phyloP scores from a whole-genome alignment of 2,329 filamentous ascomycete species.

The Trichoderma sp. region DNA sequence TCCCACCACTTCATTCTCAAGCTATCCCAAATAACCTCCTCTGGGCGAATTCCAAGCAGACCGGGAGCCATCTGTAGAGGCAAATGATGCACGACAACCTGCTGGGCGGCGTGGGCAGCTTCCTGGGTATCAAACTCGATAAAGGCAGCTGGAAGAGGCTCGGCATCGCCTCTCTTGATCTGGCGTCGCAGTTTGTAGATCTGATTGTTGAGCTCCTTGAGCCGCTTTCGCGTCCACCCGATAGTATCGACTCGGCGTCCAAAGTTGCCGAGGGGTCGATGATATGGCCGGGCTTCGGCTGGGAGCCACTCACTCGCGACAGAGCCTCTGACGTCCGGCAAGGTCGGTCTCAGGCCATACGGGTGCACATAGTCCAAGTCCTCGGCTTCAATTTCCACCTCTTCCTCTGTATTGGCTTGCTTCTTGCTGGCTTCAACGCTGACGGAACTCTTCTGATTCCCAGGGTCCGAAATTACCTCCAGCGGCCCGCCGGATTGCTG shows the following conservation, averaged over 20 bases:
- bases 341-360: constrained; percentile 40
- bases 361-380: constrained; percentile 44
- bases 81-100: constrained; percentile 84
- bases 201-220: constrained; percentile 45
- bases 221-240: constrained; percentile 72
- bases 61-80: constrained; percentile 84
- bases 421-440: not conserved
- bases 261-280: constrained; percentile 66
- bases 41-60: constrained; percentile 78
- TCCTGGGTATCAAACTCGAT: constrained; percentile 84
- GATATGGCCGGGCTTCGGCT: constrained; percentile 73
- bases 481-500: not conserved
- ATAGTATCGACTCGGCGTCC: constrained; percentile 95
- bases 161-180: constrained; percentile 69
- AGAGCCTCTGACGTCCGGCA: constrained; percentile 49
- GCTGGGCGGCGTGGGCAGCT: constrained; percentile 83
- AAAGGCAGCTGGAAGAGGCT: constrained; percentile 77
- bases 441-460: not conserved
- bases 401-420: constrained; percentile 5
- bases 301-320: constrained; percentile 76
- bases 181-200: constrained; percentile 70
- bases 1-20: constrained; percentile 87
- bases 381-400: constrained; percentile 32
- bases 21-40: constrained; percentile 86
- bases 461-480: constrained; percentile 23